Evolutionary conservation across 2,329 filamentous ascomycete species (phyloP), one percentile per base, ranked within the genome.

Genomic region (Claviceps monticola): DNA sequence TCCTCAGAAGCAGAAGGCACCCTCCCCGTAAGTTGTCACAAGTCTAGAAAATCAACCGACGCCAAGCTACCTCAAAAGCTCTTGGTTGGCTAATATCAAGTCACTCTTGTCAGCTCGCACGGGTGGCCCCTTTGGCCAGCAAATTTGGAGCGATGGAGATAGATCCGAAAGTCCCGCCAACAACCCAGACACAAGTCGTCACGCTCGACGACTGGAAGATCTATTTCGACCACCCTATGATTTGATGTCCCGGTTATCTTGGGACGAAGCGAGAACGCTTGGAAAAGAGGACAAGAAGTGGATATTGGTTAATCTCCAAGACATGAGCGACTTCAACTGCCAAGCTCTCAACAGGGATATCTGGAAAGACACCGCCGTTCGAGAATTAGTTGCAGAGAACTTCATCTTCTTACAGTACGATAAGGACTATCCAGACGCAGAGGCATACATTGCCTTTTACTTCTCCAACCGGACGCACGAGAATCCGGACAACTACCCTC

Each of bases 371-470:
- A 68, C 78, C 17, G 77, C 82, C 2, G 81, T 98, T 53, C 80
- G 79, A 60, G 81, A 86, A n/a, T 80, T 94, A 1, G 75, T 98
- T 34, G 79, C 79, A 60, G 91, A 96, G 64, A 90, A 94, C 69
- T 98, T 98, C 65, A 78, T 98, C 58, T 98, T 98, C 68, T 71
- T 98, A 60, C 93, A 98, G 63, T 97, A 93, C 70, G 82, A 84
- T 59, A 95, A 95, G 68, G 83, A 88, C 57, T 89, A 94, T 59
- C 78, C 81, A 0, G 78, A 83, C 39, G 88, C 87, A 0, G 74
- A 80, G 57, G 82, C 88, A 57, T 98, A 95, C 66, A 74, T 94
- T 55, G 86, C 87, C 52, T 95, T 95, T 67, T 98, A 98, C 71
- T 90, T 97, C 56, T 72, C 74, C 1, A 73, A 73, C 64, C 78